Evolutionary conservation across 345 rosid species (phyloP).

Genomic region (Brassica juncea): DNA sequence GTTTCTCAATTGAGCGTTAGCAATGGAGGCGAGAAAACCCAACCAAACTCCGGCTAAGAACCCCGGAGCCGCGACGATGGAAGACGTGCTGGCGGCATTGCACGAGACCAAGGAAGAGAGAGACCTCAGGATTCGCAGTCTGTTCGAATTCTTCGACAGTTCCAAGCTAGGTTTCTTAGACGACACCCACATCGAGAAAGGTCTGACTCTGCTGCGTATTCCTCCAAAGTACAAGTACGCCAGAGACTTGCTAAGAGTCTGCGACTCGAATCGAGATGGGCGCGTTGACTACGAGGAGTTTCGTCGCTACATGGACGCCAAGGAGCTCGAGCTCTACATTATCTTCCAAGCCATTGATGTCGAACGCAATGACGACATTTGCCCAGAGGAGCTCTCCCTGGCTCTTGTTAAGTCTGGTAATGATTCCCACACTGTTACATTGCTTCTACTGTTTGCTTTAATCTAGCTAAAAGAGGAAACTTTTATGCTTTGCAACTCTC

Average conservation of each 20-base stretch:
- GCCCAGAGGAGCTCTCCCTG: constrained; percentile 78
- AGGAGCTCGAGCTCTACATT: constrained; percentile 70
- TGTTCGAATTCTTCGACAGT: constrained; percentile 74
- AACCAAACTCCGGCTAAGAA: constrained; percentile 49
- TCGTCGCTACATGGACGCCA: constrained; percentile 82
- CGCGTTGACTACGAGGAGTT: constrained; percentile 84
- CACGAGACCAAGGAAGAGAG: constrained; percentile 85
- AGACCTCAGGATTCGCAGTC: constrained; percentile 60
- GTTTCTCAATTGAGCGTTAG: constrained; percentile 10
- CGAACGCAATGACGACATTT: constrained; percentile 79
- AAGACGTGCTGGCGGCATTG: constrained; percentile 74
- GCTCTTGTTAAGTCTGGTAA: constrained; percentile 89
- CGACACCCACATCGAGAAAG: constrained; percentile 78
- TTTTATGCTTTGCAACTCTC: neutral
- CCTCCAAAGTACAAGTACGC: constrained; percentile 80
- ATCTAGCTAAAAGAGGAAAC: neutral
- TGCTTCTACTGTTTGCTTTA: neutral
- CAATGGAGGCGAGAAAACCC: constrained; percentile 36
- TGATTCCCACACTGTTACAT: constrained; percentile 19
- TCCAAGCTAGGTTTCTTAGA: constrained; percentile 68
- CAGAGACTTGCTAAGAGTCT: constrained; percentile 70
- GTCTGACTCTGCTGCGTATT: constrained; percentile 71
- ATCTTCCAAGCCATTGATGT: constrained; percentile 77
- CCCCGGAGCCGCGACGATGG: constrained; percentile 60
- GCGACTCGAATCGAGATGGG: constrained; percentile 87